Conservation (phyloP, 257 asterid species). For the Fraxinus cuspidata region DNA sequence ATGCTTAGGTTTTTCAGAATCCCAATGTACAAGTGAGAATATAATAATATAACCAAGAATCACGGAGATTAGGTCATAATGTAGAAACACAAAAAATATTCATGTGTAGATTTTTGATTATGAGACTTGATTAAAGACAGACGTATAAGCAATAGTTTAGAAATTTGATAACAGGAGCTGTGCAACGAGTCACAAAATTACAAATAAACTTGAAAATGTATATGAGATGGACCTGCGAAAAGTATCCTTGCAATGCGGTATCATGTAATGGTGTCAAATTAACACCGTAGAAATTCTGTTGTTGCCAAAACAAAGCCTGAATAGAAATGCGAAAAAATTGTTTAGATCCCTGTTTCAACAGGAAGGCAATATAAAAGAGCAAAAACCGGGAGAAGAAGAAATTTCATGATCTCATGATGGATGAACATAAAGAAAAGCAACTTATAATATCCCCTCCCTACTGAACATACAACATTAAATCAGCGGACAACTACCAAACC, state of each 20-base stretch:
- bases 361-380: conserved; percentile 18
- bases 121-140: background rate
- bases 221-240: conserved; percentile 73
- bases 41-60: no score
- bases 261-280: conserved; percentile 85
- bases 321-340: conserved; percentile 26
- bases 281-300: conserved; percentile 89
- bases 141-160: background rate
- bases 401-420: conserved; percentile 4
- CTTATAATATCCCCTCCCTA: background rate
- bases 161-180: background rate
- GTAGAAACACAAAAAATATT: no score
- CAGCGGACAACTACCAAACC: background rate
- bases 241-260: conserved; percentile 95
- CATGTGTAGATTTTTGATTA: no score
- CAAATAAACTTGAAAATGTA: background rate
- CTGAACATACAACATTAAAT: conserved; percentile 2
- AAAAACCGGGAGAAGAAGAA: background rate
- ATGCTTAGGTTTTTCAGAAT: no score
- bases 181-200: background rate
- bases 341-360: conserved; percentile 1
- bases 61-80: no score
- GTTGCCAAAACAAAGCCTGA: conserved; percentile 99
- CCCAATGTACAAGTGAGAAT: no score
- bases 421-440: conserved; percentile 9